Base-by-base conservation (phyloP, 441 rosid genomes). In the Populus hybrid region DNA sequence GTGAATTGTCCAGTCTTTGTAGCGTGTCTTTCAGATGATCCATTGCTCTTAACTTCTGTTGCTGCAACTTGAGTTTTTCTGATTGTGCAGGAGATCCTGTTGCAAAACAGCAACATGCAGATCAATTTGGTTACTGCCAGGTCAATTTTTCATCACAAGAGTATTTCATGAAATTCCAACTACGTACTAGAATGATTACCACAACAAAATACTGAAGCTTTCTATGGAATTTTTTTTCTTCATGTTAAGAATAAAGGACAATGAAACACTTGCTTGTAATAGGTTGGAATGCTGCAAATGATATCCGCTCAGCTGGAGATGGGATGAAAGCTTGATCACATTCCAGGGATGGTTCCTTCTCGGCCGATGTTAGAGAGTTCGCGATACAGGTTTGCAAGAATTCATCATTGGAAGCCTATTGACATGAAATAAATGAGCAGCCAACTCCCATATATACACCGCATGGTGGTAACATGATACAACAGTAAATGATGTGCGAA, bases 201-300 rank as follows among this genome's bases (percentile, higher is more conserved):
- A 38, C 42, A 0, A 38, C 42, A 38, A 38, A 38, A 38, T 38
- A 38, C 42, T 38, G 42, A 38, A 38, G 42, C 42, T 38, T 38
- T 38, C 42, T 38, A 8, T 1, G 42, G 42, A 7, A 9, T 9
- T 21, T 64, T 9, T 12, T 24, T 66, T 66, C n/a, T 26, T 66
- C 12, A 5, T 18, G 9, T 28, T 38, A 38, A 6, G 50, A 6
- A n/a, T 59, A 56, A 20, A 71, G 42, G 67, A 75, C 20, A 79
- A 9, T 38, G 72, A 26, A 11, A 53, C 40, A 73, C 24, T 82
- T 85, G 84, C 95, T 92, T 66, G 93, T 83, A 59, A 91, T 80
- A 1, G 90, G 92, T 85, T 91, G 97, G 50, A 90, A 74, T 7
- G 95, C 90, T 24, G 90, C 85, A 29, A 93, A 91, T 20, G 93